A percentile compares a stretch with the other conserved stretches of the same genome.
Conservation (phyloP, 345 rosid genomes). For the Boechera divaricarpa region DNA sequence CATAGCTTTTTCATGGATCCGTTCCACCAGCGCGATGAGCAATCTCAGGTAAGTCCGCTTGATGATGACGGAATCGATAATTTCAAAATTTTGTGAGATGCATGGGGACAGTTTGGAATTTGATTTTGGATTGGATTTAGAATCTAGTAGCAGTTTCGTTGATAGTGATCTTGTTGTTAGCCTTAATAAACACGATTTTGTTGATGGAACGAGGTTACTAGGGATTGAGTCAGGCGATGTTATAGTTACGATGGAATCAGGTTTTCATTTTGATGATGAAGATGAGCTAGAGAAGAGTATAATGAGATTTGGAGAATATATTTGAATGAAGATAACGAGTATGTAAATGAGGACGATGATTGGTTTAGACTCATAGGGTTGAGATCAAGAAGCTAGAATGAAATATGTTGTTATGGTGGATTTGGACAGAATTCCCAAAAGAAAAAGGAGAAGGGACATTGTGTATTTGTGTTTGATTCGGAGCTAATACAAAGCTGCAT, state of each 20-base stretch:
- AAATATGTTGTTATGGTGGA: no score
- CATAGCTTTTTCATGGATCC: constrained; percentile 89
- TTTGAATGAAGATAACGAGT: constrained; percentile 55
- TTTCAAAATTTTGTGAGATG: constrained; percentile 38
- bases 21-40: constrained; percentile 89
- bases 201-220: constrained; percentile 55
- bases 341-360: constrained; percentile 48
- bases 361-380: background rate
- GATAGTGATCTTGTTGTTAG: constrained; percentile 43
- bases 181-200: constrained; percentile 47
- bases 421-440: no score
- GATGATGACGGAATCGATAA: constrained; percentile 21
- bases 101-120: constrained; percentile 50
- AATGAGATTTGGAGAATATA: constrained; percentile 33
- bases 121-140: constrained; percentile 59
- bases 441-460: no score
- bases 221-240: constrained; percentile 49
- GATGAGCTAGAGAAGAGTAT: constrained; percentile 51
- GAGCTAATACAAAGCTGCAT: no score
- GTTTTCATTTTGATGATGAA: constrained; percentile 55
- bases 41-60: constrained; percentile 57
- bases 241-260: constrained; percentile 47
- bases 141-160: constrained; percentile 51
- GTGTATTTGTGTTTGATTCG: no score
- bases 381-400: background rate